Evolutionary conservation across 352 stramenopile species (phyloP), one percentile per base, ranked within the genome.

Genomic region (Aphanomyces cochlioides): DNA sequence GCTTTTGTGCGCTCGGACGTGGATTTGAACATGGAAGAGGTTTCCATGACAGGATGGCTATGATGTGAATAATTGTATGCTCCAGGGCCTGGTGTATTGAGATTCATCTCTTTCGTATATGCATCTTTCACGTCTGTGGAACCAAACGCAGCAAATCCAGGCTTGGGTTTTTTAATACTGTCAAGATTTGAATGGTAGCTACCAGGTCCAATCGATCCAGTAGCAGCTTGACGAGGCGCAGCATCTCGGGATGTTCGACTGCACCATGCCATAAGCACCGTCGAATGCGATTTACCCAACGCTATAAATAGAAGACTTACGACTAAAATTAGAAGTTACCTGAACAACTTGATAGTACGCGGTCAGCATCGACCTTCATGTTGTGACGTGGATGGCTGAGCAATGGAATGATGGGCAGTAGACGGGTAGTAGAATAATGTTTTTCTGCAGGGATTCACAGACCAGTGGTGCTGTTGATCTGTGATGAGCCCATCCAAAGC

Each of bases 111-210:
- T 28, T 28, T 28, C 2, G 41, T 21, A 7, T 21, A 40, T 28
- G 40, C 43, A 36, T 67, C 39, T 19, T 56, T 56, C 5, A 50
- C 17, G 38, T 41, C 57, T 7, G 57, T 54, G 7, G 59, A 67
- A 10, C 59, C 59, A 67, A 67, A 67, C 8, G 59, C 59, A 28
- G 59, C 59, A 56, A 67, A 67, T 21, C 59, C 56, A 17, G 59
- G 59, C 41, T 67, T 67, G 43, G 21, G n/a, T 7, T 48, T 15
- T 8, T 67, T 17, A 21, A 15, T 8, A 3, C 19, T 38, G 6
- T 21, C 19, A 19, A 8, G 38, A 17, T 7, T 39, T 10, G 59
- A 5, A 45, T 50, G 54, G 39, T 67, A 67, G 59, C 59, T 56
- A 13, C 59, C 59, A 13, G 59, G 59, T 7, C 59, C 59, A 45